phyloP scores from a whole-genome alignment of 2,329 filamentous ascomycete species.

The Corinectria fuckeliana region DNA sequence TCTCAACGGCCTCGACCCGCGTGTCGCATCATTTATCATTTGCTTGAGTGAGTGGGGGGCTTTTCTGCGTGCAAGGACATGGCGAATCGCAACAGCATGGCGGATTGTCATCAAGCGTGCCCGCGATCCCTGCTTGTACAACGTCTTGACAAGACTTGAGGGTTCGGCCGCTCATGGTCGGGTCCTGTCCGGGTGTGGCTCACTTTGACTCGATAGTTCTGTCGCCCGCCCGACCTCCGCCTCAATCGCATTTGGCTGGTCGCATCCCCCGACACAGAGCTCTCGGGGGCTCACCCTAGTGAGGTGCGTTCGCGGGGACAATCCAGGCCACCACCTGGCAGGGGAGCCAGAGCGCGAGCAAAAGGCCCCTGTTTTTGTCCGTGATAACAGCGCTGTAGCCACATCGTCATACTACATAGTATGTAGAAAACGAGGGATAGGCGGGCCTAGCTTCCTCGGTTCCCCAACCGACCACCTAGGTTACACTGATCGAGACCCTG shows the following conservation, averaged over 20 bases:
- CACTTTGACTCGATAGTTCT: slow-evolving; percentile 13
- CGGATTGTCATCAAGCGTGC: slow-evolving; percentile 23
- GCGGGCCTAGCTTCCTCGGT: slow-evolving; percentile 37
- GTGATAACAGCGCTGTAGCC: slow-evolving; percentile 14
- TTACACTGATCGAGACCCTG: slow-evolving; percentile 35
- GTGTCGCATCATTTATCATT: slow-evolving; percentile 40
- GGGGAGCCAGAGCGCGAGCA: slow-evolving; percentile 6
- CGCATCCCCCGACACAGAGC: slow-evolving; percentile 4
- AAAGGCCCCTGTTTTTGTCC: slow-evolving; percentile 8
- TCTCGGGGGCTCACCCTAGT: slow-evolving; percentile 9
- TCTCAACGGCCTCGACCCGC: slow-evolving; percentile 31
- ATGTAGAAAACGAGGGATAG: slow-evolving; percentile 30
- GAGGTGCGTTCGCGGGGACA: slow-evolving; percentile 11
- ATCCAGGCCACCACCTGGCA: slow-evolving; percentile 6
- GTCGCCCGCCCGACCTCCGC: slow-evolving; percentile 1
- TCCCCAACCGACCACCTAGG: slow-evolving; percentile 32
- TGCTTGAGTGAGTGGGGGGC: slow-evolving; percentile 30
- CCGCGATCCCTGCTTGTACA: slow-evolving; percentile 22
- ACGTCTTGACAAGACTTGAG: slow-evolving; percentile 17
- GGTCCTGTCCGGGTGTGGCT: slow-evolving; percentile 13
- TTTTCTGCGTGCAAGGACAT: slow-evolving; percentile 17
- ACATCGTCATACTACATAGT: no score
- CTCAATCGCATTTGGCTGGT: slow-evolving; percentile 6
- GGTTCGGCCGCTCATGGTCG: slow-evolving; percentile 3
- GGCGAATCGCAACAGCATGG: slow-evolving; percentile 22